phyloP scores from a whole-genome alignment of 352 stramenopile species.

The Globisporangium cylindrosporum region DNA sequence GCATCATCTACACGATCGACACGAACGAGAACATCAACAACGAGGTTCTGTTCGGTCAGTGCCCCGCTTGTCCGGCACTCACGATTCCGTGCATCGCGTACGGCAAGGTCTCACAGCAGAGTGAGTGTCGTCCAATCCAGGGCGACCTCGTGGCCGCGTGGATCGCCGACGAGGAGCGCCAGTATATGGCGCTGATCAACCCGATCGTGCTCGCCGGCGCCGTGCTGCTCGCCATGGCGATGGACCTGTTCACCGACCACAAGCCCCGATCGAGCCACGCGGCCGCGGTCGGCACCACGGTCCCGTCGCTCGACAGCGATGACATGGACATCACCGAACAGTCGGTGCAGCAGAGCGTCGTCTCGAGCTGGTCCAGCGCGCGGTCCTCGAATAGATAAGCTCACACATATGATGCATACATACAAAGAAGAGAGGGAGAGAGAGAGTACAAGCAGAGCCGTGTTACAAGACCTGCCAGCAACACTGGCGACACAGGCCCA shows the following conservation, averaged over 20 bases:
- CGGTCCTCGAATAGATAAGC: slow-evolving; percentile 15
- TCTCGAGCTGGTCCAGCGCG: slow-evolving; percentile 9
- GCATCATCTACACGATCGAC: slow-evolving; percentile 23
- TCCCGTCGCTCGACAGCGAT: slow-evolving; percentile 27
- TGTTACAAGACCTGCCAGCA: not conserved
- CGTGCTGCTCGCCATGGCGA: slow-evolving; percentile 24
- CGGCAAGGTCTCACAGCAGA: slow-evolving; percentile 13
- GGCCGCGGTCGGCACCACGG: slow-evolving; percentile 7
- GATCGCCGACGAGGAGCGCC: slow-evolving; percentile 25
- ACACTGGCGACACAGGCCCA: too few species aligned
- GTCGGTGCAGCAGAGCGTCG: slow-evolving; percentile 7
- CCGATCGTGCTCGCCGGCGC: slow-evolving; percentile 27
- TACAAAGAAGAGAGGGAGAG: too few species aligned
- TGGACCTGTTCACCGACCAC: slow-evolving; percentile 31
- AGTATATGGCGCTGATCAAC: slow-evolving; percentile 26
- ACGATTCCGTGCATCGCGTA: slow-evolving; percentile 25
- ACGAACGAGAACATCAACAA: slow-evolving; percentile 1
- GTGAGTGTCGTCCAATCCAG: slow-evolving; percentile 25
- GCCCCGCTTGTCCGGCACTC: slow-evolving; percentile 18
- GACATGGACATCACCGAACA: slow-evolving; percentile 22
- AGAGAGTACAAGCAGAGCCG: not conserved
- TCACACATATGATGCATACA: not conserved
- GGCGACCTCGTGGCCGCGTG: slow-evolving; percentile 24
- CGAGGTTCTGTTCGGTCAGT: slow-evolving; percentile 9
- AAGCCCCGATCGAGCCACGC: slow-evolving; percentile 19